Percentiles rank a stretch among this genome's conserved stretches.
These are phyloP conservation scores for Phlebiopsis flavidoalba DNA, from an alignment of 768 basidiomycete genomes.

Conservation along the genomic window DNA sequence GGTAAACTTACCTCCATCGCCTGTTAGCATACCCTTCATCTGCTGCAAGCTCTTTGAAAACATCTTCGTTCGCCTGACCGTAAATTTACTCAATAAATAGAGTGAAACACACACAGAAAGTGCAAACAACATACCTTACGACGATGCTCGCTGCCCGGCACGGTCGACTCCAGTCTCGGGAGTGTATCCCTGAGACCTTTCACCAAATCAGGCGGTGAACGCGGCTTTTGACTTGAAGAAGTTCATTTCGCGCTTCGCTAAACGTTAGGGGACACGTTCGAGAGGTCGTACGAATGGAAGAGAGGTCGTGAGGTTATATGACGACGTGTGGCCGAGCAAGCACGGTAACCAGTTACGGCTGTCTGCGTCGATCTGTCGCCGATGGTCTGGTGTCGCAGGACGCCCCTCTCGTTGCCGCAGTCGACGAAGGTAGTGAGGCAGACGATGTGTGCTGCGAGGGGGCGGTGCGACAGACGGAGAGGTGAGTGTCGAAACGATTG, in stretches of 20 bases:
- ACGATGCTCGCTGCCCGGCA: conserved; percentile 71
- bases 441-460: neutral
- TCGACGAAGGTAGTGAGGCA: neutral
- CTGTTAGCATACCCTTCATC: conserved; percentile 82
- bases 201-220: conserved; percentile 86
- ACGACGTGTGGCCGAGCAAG: neutral
- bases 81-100: neutral
- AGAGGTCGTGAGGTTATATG: neutral
- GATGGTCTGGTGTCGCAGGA: neutral
- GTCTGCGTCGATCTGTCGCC: neutral
- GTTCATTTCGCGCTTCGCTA: conserved; percentile 52
- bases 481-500: neutral
- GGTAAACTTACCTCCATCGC: conserved; percentile 74
- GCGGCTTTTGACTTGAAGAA: conserved; percentile 92
- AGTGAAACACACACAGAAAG: neutral
- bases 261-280: neutral
- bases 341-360: conserved; percentile 4
- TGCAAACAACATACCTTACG: conserved; percentile 63
- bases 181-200: conserved; percentile 76
- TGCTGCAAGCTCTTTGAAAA: conserved; percentile 86
- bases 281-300: neutral
- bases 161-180: conserved; percentile 65
- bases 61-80: conserved; percentile 78
- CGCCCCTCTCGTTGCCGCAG: neutral
- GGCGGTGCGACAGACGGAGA: neutral